These are phyloP conservation scores for Taphrina flavorubra DNA, from an alignment of 1,139 yeast genomes.

Conservation along the genomic window DNA sequence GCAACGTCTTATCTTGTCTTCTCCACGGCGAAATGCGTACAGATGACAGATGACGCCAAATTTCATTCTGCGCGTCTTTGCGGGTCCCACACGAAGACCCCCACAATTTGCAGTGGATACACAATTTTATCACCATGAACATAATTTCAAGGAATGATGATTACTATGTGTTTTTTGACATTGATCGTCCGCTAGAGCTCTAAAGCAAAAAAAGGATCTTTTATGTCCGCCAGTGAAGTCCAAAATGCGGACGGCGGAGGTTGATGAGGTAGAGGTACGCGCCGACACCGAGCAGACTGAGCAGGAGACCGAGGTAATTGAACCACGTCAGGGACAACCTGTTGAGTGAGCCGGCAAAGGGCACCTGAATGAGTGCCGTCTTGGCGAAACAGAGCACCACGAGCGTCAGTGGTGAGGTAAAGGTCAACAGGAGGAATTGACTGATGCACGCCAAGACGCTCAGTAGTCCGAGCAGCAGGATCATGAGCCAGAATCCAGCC, in stretches of 20 bases:
- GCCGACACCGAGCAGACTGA: conserved; percentile 9
- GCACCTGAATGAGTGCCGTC: conserved; percentile 25
- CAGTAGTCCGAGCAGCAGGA: conserved; percentile 17
- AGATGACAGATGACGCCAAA: background rate
- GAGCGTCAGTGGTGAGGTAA: conserved; percentile 32
- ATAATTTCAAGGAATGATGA: no score
- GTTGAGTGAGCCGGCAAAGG: conserved; percentile 19
- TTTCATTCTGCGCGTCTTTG: background rate
- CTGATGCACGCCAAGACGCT: conserved; percentile 27
- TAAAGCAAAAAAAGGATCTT: background rate
- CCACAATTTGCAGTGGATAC: no score
- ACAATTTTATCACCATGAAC: no score
- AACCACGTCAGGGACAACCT: background rate
- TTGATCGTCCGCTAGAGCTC: background rate
- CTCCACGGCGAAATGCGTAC: conserved; percentile 6
- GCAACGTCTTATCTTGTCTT: background rate
- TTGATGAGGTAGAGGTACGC: conserved; percentile 28
- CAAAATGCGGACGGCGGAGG: conserved; percentile 22
- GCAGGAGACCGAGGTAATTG: conserved; percentile 11
- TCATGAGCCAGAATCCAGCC: conserved; percentile 33
- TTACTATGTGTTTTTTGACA: no score
- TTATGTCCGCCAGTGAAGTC: conserved; percentile 12
- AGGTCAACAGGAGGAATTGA: conserved; percentile 23
- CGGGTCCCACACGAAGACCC: background rate
- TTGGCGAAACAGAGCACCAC: conserved; percentile 30